phyloP scores from a whole-genome alignment of 305 asterid genomes.

The Petunia hybrid region DNA sequence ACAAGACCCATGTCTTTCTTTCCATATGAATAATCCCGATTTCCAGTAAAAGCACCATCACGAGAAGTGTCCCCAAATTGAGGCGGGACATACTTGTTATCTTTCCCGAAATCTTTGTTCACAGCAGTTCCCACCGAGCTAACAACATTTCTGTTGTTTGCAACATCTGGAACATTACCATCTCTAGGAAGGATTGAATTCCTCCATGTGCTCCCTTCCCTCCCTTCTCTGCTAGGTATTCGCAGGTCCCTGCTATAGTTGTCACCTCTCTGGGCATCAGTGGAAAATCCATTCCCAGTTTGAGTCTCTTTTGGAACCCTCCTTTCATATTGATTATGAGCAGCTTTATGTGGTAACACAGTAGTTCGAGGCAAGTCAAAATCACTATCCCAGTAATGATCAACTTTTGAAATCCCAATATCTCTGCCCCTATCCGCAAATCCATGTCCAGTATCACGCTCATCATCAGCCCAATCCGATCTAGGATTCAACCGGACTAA shows the following conservation, averaged over 20 bases:
- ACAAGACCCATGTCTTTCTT: slow-evolving; percentile 57
- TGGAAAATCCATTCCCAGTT: slow-evolving; percentile 62
- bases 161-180: slow-evolving; percentile 51
- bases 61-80: slow-evolving; percentile 56
- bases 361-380: slow-evolving; percentile 82
- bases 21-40: slow-evolving; percentile 60
- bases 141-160: slow-evolving; percentile 49
- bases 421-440: slow-evolving; percentile 74
- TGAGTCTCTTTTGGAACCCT: slow-evolving; percentile 71
- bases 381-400: slow-evolving; percentile 86
- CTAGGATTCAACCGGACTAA: slow-evolving; percentile 81
- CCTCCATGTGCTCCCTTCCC: slow-evolving; percentile 70
- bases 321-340: slow-evolving; percentile 58
- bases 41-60: slow-evolving; percentile 45
- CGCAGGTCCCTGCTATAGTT: slow-evolving; percentile 57
- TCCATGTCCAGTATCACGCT: slow-evolving; percentile 92
- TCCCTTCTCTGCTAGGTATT: slow-evolving; percentile 65
- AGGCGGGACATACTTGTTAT: slow-evolving; percentile 54
- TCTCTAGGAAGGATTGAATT: slow-evolving; percentile 54
- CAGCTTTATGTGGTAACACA: slow-evolving; percentile 68
- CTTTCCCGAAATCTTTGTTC: slow-evolving; percentile 55
- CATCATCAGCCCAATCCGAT: slow-evolving; percentile 99
- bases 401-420: slow-evolving; percentile 62
- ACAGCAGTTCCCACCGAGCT: slow-evolving; percentile 51
- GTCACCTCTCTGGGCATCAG: slow-evolving; percentile 65